A percentile compares a stretch with the other conserved stretches of the same genome.
phyloP scores from a whole-genome alignment of 306 rosid species.

The Oxytropis ochrocephala region DNA sequence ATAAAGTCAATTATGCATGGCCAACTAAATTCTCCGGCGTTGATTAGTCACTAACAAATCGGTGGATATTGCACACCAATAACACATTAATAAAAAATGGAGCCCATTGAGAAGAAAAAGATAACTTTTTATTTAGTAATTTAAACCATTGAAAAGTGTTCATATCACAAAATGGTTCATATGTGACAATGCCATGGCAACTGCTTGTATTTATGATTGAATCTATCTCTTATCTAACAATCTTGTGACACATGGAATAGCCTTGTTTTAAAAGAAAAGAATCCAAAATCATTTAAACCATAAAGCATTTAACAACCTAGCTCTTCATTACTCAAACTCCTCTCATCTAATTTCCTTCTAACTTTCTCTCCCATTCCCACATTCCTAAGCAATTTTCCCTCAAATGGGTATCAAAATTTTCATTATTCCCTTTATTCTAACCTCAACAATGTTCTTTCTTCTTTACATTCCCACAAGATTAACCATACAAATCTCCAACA shows the following conservation, averaged over 20 bases:
- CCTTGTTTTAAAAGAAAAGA: conserved; percentile 1
- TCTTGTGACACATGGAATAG: background rate
- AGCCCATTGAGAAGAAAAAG: no score
- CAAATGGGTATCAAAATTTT: conserved; percentile 57
- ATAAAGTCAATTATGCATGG: no score
- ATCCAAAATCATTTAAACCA: background rate
- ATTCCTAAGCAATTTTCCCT: conserved; percentile 12
- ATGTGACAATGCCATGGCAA: background rate
- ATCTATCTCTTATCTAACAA: background rate
- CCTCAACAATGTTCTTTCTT: conserved; percentile 39
- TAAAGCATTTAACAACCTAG: background rate
- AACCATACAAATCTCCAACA: conserved; percentile 35
- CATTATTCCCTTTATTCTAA: conserved; percentile 37
- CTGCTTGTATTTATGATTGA: background rate
- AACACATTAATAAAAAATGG: no score
- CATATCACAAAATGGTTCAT: no score
- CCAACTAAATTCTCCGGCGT: no score
- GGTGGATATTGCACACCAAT: no score
- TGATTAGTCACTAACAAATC: no score
- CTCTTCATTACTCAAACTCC: background rate
- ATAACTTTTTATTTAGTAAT: background rate
- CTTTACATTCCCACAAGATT: conserved; percentile 52
- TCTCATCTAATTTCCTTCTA: background rate
- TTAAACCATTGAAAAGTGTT: background rate
- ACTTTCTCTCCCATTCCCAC: background rate